Evolutionary conservation across 441 rosid species (phyloP).

Genomic region (Adansonia rubrostipa): DNA sequence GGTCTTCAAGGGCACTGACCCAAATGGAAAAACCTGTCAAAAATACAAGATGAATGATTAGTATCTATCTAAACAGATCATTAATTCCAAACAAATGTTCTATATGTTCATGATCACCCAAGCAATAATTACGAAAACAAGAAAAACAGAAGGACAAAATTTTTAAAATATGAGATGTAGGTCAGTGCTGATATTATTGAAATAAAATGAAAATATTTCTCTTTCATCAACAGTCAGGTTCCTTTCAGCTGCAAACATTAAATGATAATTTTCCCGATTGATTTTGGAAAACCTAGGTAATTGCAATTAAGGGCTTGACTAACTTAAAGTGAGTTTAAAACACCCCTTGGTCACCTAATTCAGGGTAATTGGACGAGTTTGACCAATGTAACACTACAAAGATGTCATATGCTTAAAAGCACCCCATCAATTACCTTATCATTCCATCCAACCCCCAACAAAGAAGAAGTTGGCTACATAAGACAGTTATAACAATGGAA

Average conservation of each 20-base stretch:
- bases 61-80: slow-evolving; percentile 2
- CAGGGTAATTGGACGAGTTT: neutral
- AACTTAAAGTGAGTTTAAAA: neutral
- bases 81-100: neutral
- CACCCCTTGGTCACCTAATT: neutral
- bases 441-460: neutral
- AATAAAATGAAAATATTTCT: neutral
- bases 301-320: neutral
- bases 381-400: neutral
- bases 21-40: slow-evolving; percentile 75
- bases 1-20: slow-evolving; percentile 86
- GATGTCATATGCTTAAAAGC: slow-evolving; percentile 1
- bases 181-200: neutral
- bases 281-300: neutral
- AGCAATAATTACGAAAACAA: neutral
- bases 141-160: neutral
- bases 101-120: neutral
- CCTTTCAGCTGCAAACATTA: neutral
- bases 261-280: neutral
- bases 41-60: slow-evolving; percentile 17
- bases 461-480: neutral
- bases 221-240: neutral
- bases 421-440: neutral
- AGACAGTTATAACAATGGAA: neutral
- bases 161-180: neutral